A percentile compares a stretch with the other conserved stretches of the same genome.
These are phyloP conservation scores for Neocallimastix lanati DNA, from an alignment of 192 early-diverging fungal genomes.

Conservation along the genomic window DNA sequence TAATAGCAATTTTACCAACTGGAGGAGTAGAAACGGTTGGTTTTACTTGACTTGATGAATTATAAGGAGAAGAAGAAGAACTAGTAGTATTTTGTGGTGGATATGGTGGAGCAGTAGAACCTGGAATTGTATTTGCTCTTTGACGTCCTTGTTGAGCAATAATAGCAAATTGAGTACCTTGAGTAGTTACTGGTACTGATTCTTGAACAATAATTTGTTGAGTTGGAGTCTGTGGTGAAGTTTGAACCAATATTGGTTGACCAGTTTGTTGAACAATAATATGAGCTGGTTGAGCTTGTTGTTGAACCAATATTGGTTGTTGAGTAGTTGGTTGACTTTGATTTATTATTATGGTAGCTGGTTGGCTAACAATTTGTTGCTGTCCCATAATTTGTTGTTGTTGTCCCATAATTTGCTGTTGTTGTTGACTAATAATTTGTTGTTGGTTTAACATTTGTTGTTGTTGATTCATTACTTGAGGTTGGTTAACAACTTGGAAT, in stretches of 20 bases:
- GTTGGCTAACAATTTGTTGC: neutral
- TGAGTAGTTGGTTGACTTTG: too few species aligned
- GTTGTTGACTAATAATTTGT: too few species aligned
- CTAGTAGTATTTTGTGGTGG: neutral
- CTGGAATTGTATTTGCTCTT: neutral
- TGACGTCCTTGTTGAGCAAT: neutral
- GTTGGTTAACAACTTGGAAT: neutral
- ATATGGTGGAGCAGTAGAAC: neutral
- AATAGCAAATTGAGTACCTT: neutral
- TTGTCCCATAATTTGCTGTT: too few species aligned
- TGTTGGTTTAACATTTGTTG: too few species aligned
- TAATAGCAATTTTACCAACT: neutral
- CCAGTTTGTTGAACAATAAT: neutral
- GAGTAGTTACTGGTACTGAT: neutral
- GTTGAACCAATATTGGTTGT: too few species aligned
- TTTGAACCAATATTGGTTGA: neutral
- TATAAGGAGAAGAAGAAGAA: neutral
- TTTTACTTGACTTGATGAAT: neutral
- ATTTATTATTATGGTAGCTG: neutral
- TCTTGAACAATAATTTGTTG: neutral
- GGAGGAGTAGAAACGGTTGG: neutral
- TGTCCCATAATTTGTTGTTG: neutral
- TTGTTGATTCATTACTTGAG: neutral
- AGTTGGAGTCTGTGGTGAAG: neutral
- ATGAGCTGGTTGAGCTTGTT: neutral